These are phyloP conservation scores for Ophiostoma triangulosporum DNA, from an alignment of 2,329 filamentous ascomycete species.

Conservation along the genomic window DNA sequence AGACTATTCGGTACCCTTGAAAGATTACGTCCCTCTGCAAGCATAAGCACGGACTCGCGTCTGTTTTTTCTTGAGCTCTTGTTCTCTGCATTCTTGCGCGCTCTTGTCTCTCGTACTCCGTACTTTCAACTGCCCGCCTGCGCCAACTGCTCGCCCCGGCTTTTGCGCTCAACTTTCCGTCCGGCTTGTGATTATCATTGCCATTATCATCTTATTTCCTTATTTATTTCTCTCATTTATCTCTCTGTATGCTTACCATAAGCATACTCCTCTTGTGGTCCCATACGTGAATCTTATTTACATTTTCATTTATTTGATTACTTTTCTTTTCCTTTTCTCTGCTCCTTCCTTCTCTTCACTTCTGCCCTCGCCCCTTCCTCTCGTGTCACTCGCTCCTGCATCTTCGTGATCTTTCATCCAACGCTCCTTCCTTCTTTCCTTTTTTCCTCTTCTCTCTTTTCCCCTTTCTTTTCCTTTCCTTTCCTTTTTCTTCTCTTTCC, in stretches of 20 bases:
- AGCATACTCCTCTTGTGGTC: not conserved
- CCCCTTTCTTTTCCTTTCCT: not conserved
- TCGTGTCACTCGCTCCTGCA: not conserved
- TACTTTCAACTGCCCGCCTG: not conserved
- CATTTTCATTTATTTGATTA: not conserved
- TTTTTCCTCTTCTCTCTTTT: not conserved
- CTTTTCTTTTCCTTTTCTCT: not conserved
- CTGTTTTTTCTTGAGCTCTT: not conserved
- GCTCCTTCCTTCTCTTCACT: not conserved
- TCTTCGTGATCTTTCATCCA: not conserved
- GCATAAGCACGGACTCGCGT: not conserved
- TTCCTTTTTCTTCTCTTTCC: not conserved
- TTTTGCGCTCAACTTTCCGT: no score
- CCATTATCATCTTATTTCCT: not conserved
- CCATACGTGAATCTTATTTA: not conserved
- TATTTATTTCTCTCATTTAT: not conserved
- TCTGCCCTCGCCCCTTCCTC: not conserved
- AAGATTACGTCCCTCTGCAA: constrained; percentile 4
- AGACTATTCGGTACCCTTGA: not conserved
- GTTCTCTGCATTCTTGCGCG: no score
- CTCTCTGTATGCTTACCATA: no score
- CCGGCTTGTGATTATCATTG: not conserved
- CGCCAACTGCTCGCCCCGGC: not conserved
- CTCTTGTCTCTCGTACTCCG: not conserved
- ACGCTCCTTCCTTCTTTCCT: not conserved